Base-by-base conservation (phyloP, 1,284 basidiomycete species). In the Moesziomyces aphidis region DNA sequence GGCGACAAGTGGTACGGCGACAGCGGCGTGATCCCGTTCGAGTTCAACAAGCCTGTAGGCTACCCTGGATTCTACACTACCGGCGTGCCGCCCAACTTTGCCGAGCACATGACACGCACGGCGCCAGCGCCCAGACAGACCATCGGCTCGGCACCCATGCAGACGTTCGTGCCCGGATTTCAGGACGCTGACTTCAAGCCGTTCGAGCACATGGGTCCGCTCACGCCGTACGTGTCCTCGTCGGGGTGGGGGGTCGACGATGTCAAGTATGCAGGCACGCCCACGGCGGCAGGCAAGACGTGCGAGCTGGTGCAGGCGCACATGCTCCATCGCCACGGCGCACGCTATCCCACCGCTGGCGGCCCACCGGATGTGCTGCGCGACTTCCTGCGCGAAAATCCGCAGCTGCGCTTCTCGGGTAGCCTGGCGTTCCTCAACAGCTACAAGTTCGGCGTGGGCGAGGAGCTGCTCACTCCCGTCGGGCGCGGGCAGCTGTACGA, bases 161-260 rank as follows among this genome's bases (percentile, higher is more conserved):
- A 82, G 50, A 83, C 81, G 34, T 49, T 58, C 47, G 61, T 83
- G 10, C 76, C 81, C 0, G 68, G 73, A 24, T 70, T 74, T n/a
- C 67, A 62, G 22, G 58, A 75, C 36, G 51, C 58, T 2, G 58
- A 59, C 48, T 81, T 81, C 55, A 69, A 77, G 23, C 75, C 80
- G 3, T 84, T 83, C 55, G 62, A 78, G 39, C 81, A 83, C 48
- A 84, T 84, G 83, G 83, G 83, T 19, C 79, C 80, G 10, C 61
- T 83, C 9, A 77, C 82, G 1, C 83, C 83, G 1, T 84, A 84
- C 59, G 36, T 63, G 15, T 77, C 83, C 0, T 76, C 79, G 13
- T 66, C 68, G 15, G 79, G 74, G 5, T 81, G 77, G 60, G 77
- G 76, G 5, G 50, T 81, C 11, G 82, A 83, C 53, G 75, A 81